phyloP scores from a whole-genome alignment of 1,284 basidiomycete genomes.

The Microbotryum saponariae region DNA sequence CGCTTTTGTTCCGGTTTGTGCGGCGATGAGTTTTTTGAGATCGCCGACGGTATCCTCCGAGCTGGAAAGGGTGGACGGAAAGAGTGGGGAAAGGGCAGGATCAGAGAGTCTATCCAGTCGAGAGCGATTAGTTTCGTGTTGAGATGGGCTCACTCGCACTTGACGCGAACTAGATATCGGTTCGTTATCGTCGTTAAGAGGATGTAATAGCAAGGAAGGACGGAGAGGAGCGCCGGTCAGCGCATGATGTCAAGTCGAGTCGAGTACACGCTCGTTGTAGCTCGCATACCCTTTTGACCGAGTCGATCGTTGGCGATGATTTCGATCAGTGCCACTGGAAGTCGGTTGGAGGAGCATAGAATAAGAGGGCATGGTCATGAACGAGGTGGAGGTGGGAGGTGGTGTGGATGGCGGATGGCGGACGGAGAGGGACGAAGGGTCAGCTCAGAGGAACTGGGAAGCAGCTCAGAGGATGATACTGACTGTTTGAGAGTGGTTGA shows the following conservation, averaged over 20 bases:
- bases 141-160: conserved; percentile 43
- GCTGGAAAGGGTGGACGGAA: conserved; percentile 49
- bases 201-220: too few species aligned
- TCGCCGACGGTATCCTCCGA: conserved; percentile 95
- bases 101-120: not conserved
- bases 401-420: too few species aligned
- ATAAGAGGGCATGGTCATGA: too few species aligned
- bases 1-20: conserved; percentile 82
- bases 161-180: conserved; percentile 63
- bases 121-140: not conserved
- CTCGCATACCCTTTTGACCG: conserved; percentile 74
- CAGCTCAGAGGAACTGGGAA: too few species aligned
- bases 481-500: too few species aligned
- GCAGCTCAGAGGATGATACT: too few species aligned
- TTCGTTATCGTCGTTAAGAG: conserved; percentile 2
- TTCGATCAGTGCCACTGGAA: conserved; percentile 49
- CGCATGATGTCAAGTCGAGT: too few species aligned
- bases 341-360: not conserved
- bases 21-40: conserved; percentile 91
- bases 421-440: too few species aligned
- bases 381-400: too few species aligned
- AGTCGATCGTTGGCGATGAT: conserved; percentile 95
- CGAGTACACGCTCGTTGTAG: too few species aligned
- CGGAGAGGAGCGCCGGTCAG: too few species aligned
- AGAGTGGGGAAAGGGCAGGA: too few species aligned